These are phyloP conservation scores for Halophytophthora batemanensis DNA, from an alignment of 352 stramenopile genomes.

Conservation along the genomic window DNA sequence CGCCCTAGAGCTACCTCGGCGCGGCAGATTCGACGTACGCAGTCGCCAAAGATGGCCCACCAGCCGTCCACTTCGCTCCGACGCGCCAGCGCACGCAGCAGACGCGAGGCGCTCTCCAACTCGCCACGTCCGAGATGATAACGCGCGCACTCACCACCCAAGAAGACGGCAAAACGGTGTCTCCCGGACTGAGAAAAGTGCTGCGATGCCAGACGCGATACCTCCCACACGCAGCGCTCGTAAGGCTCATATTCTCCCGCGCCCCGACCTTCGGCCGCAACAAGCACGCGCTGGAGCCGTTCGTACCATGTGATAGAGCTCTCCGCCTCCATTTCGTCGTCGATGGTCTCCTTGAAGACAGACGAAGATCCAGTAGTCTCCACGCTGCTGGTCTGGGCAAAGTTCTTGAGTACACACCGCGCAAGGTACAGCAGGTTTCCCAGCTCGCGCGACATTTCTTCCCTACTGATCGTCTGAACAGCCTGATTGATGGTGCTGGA, in stretches of 20 bases:
- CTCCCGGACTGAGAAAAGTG: slow-evolving; percentile 69
- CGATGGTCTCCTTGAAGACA: background rate
- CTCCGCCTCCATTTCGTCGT: background rate
- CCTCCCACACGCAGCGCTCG: slow-evolving; percentile 61
- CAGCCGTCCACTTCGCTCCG: slow-evolving; percentile 81
- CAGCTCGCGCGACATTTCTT: slow-evolving; percentile 60
- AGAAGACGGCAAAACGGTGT: slow-evolving; percentile 76
- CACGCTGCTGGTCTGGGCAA: slow-evolving; percentile 22
- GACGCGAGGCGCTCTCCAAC: slow-evolving; percentile 59
- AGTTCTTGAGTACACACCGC: slow-evolving; percentile 51
- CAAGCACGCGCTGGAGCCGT: slow-evolving; percentile 44
- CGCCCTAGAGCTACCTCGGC: slow-evolving; percentile 52
- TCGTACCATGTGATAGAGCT: slow-evolving; percentile 45
- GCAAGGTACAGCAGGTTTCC: slow-evolving; percentile 76
- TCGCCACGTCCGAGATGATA: slow-evolving; percentile 57
- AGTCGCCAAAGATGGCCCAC: slow-evolving; percentile 56
- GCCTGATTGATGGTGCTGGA: slow-evolving; percentile 41
- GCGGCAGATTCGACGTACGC: slow-evolving; percentile 51
- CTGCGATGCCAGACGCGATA: slow-evolving; percentile 73
- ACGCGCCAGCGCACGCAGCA: slow-evolving; percentile 62
- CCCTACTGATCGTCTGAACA: slow-evolving; percentile 44
- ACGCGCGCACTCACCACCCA: slow-evolving; percentile 60
- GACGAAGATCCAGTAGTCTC: too few relatives aligned
- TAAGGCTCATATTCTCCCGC: slow-evolving; percentile 26
- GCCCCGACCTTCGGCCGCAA: slow-evolving; percentile 14